phyloP scores from a whole-genome alignment of 164 flowering plant species.

The Vitis cinerea region DNA sequence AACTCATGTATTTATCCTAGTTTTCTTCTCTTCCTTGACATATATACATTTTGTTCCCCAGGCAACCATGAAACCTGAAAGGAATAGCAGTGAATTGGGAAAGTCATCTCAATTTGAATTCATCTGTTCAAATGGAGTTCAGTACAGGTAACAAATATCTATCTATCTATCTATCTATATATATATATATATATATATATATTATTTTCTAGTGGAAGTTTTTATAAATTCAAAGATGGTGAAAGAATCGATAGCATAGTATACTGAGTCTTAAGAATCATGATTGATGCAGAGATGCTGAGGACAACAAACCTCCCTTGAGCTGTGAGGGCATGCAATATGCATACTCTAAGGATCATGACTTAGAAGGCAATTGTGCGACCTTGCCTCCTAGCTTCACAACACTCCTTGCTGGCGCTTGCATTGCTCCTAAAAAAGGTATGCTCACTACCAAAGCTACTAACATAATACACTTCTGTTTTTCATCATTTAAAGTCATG shows the following conservation, averaged over 20 bases:
- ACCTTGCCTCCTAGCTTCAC: constrained; percentile 9
- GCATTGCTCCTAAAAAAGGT: neutral
- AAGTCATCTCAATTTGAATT: neutral
- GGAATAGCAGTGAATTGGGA: neutral
- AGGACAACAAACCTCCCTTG: constrained; percentile 1
- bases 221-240: no score
- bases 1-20: neutral
- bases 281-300: constrained; percentile 22
- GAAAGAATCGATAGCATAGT: no score
- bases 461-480: neutral
- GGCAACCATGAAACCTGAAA: constrained; percentile 18
- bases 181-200: neutral
- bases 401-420: neutral
- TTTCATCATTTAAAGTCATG: neutral
- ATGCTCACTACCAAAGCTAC: neutral
- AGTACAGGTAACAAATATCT: constrained; percentile 5
- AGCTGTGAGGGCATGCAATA: neutral
- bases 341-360: neutral
- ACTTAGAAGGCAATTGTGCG: neutral
- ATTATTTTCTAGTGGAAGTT: no score
- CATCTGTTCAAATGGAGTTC: constrained; percentile 1
- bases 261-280: constrained; percentile 5
- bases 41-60: constrained; percentile 6
- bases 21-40: constrained; percentile 5
- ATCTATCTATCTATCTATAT: no score